Percentiles rank a stretch among this genome's conserved stretches.
phyloP scores from a whole-genome alignment of 2,329 filamentous ascomycete species.

The Pyrenophora teres region DNA sequence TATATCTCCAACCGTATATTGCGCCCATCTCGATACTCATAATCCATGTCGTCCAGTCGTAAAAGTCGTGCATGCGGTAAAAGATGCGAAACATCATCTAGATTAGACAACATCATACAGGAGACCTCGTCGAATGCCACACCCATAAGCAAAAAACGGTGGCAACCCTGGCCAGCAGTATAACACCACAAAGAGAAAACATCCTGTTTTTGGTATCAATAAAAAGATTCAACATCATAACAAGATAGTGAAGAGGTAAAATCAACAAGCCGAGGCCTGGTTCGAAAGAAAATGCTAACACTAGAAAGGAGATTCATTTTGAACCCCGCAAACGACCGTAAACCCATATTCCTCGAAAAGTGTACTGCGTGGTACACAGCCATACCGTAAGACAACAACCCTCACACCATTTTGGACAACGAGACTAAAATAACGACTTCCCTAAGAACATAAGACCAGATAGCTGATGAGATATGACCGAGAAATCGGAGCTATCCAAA shows the following conservation, averaged over 20 bases:
- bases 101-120: neutral
- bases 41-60: too few species aligned
- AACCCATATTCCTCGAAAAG: slow-evolving; percentile 29
- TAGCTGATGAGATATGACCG: slow-evolving; percentile 37
- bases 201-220: slow-evolving; percentile 19
- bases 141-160: neutral
- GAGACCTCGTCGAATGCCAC: slow-evolving; percentile 1
- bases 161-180: neutral
- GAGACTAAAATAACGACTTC: slow-evolving; percentile 32
- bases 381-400: slow-evolving; percentile 25
- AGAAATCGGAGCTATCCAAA: slow-evolving; percentile 46
- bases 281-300: slow-evolving; percentile 20
- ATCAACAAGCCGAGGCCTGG: slow-evolving; percentile 16
- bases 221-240: slow-evolving; percentile 32
- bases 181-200: slow-evolving; percentile 6
- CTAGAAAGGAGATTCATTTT: slow-evolving; percentile 34
- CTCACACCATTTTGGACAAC: slow-evolving; percentile 34
- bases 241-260: slow-evolving; percentile 26
- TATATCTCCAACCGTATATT: too few species aligned
- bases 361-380: slow-evolving; percentile 33
- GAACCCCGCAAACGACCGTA: slow-evolving; percentile 25
- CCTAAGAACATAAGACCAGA: slow-evolving; percentile 39
- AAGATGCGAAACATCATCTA: neutral
- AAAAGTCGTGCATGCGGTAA: neutral
- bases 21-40: too few species aligned